phyloP scores from a whole-genome alignment of 345 rosid species.

The Melastoma malabathricum region DNA sequence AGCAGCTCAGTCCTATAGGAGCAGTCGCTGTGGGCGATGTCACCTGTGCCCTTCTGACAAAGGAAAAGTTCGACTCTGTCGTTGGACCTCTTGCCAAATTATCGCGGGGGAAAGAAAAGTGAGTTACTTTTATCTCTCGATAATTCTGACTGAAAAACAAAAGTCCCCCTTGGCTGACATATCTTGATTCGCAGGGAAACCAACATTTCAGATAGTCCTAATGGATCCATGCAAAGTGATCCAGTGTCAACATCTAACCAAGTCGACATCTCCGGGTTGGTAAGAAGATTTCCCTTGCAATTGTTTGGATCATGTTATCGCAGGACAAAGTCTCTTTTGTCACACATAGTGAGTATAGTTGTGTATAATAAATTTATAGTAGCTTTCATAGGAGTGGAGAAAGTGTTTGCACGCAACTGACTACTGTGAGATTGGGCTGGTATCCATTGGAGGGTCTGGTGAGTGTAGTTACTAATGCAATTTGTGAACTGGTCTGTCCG shows the following conservation, averaged over 20 bases:
- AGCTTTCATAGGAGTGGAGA: conserved; percentile 57
- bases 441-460: conserved; percentile 54
- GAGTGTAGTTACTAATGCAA: conserved; percentile 8
- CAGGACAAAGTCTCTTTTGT: conserved; percentile 8
- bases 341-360: neutral
- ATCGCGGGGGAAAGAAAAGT: conserved; percentile 53
- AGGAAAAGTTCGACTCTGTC: conserved; percentile 72
- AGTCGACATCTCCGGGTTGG: conserved; percentile 53
- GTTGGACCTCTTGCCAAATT: conserved; percentile 69
- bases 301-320: conserved; percentile 2
- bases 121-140: conserved; percentile 10
- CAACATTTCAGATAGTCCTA: conserved; percentile 31
- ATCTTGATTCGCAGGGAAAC: conserved; percentile 19
- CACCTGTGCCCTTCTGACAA: conserved; percentile 63
- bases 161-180: neutral
- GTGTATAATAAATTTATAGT: too few relatives aligned
- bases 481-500: neutral
- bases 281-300: conserved; percentile 19
- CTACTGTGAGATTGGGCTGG: conserved; percentile 84
- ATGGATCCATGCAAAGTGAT: conserved; percentile 31
- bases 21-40: conserved; percentile 84
- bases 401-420: conserved; percentile 64
- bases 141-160: too few relatives aligned
- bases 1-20: conserved; percentile 41
- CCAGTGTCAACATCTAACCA: conserved; percentile 28